Conservation (phyloP, 306 rosid species). For the Ammopiptanthus mongolicus region DNA sequence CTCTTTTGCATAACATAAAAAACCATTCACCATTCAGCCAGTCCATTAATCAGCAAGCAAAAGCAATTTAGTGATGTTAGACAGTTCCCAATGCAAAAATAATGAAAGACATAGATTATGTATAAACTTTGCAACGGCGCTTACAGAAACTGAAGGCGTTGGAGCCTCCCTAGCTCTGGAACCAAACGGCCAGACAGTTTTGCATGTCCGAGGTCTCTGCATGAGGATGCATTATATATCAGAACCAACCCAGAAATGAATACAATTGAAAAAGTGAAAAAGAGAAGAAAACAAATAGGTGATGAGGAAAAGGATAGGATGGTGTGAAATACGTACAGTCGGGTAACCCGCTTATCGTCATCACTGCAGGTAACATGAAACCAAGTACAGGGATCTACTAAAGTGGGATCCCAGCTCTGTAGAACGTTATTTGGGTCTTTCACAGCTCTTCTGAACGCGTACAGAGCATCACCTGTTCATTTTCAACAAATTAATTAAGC, state of each 20-base stretch:
- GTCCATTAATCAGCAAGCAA: not conserved
- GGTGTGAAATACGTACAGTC: slow-evolving; percentile 63
- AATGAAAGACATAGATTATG: not conserved
- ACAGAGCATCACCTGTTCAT: slow-evolving; percentile 76
- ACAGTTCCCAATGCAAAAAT: not conserved
- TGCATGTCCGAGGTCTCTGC: slow-evolving; percentile 89
- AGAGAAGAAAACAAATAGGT: not conserved
- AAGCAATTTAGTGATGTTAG: not conserved
- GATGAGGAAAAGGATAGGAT: not conserved
- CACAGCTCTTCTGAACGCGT: slow-evolving; percentile 65
- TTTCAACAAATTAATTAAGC: not conserved
- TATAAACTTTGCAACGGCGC: slow-evolving; percentile 12
- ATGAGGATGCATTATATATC: not conserved
- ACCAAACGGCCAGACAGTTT: slow-evolving; percentile 69
- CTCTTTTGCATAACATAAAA: not conserved
- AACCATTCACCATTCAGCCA: not conserved
- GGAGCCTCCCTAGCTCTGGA: slow-evolving; percentile 66
- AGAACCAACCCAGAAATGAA: not conserved
- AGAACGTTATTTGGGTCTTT: slow-evolving; percentile 66
- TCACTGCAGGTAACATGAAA: slow-evolving; percentile 90
- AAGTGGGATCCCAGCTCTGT: slow-evolving; percentile 85
- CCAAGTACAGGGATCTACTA: slow-evolving; percentile 95
- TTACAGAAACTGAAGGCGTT: slow-evolving; percentile 76
- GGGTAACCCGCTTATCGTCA: slow-evolving; percentile 48
- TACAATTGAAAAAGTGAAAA: not conserved